Evolutionary conservation across 495 filamentous ascomycete genomes (phyloP).

Genomic region (Penicillium cinerascens): DNA sequence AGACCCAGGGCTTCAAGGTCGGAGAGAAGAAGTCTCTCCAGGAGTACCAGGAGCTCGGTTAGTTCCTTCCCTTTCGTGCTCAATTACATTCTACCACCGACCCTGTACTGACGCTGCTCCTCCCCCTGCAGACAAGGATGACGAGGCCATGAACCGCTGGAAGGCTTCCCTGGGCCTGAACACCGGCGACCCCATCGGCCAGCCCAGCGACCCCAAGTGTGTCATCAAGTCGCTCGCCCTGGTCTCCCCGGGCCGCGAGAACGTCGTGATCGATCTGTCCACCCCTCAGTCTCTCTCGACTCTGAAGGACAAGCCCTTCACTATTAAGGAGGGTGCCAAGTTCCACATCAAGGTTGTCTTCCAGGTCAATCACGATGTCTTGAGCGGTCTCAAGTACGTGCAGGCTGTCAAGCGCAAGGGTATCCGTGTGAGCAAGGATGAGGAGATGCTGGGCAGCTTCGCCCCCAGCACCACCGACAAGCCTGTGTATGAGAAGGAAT

Average conservation of each 20-base stretch:
- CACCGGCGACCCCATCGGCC: constrained; percentile 57
- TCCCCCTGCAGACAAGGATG: constrained; percentile 53
- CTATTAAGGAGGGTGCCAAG: constrained; percentile 88
- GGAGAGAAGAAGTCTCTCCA: constrained; percentile 96
- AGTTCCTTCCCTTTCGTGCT: constrained; percentile 26
- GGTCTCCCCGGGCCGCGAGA: constrained; percentile 69
- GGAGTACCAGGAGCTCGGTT: constrained; percentile 89
- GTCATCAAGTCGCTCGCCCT: constrained; percentile 90
- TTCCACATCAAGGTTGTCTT: constrained; percentile 93
- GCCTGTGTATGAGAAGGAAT: constrained; percentile 81
- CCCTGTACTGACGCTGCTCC: constrained; percentile 4
- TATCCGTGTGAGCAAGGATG: constrained; percentile 78
- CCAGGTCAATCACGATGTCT: constrained; percentile 92
- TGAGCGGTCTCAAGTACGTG: constrained; percentile 91
- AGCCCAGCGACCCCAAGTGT: constrained; percentile 76
- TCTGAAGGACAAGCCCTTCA: constrained; percentile 87
- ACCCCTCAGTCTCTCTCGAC: constrained; percentile 58
- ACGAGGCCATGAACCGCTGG: constrained; percentile 94
- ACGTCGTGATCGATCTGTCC: constrained; percentile 81
- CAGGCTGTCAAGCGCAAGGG: constrained; percentile 88
- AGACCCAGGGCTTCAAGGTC: constrained; percentile 93
- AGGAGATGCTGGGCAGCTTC: constrained; percentile 97
- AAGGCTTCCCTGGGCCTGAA: constrained; percentile 89
- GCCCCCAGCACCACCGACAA: constrained; percentile 83
- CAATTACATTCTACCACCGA: not conserved